Evolutionary conservation across 345 rosid genomes (phyloP).

Genomic region (Geranium rotundifolium): DNA sequence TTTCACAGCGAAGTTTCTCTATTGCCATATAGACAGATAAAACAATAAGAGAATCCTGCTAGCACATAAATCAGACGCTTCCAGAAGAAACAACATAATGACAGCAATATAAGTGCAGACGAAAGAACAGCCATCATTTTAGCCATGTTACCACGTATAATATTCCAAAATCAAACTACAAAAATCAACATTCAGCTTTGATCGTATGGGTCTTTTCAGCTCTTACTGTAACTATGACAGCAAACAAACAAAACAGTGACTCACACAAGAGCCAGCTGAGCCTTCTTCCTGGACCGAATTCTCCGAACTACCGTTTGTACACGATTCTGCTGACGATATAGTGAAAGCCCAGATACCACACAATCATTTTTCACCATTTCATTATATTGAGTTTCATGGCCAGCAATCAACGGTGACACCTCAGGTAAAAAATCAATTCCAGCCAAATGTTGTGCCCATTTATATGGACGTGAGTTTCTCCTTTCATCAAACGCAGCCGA

Average conservation of each 20-base stretch:
- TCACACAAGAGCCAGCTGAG: constrained; percentile 70
- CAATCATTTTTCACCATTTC: constrained; percentile 42
- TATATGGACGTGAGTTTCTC: constrained; percentile 68
- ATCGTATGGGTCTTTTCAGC: constrained; percentile 7
- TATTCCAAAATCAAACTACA: constrained; percentile 3
- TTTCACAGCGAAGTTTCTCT: constrained; percentile 21
- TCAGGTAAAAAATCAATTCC: constrained; percentile 92
- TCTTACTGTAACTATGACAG: constrained; percentile 17
- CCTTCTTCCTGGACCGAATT: constrained; percentile 55
- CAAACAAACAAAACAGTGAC: constrained; percentile 42
- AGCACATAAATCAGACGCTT: constrained; percentile 5
- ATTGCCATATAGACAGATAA: constrained; percentile 13
- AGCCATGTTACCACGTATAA: background rate
- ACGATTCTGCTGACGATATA: constrained; percentile 59
- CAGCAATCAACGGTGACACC: constrained; percentile 52
- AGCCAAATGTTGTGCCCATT: constrained; percentile 91
- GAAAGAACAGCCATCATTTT: constrained; percentile 4
- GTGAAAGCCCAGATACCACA: constrained; percentile 41
- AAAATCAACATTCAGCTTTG: constrained; percentile 13
- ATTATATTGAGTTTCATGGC: constrained; percentile 28
- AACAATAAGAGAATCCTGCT: constrained; percentile 5
- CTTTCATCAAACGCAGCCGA: constrained; percentile 39
- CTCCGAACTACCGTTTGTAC: constrained; percentile 66
- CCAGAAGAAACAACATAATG: constrained; percentile 6
- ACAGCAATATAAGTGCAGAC: constrained; percentile 10